Base-by-base conservation (phyloP, 2,329 filamentous ascomycete species). In the Trichophyton simii region DNA sequence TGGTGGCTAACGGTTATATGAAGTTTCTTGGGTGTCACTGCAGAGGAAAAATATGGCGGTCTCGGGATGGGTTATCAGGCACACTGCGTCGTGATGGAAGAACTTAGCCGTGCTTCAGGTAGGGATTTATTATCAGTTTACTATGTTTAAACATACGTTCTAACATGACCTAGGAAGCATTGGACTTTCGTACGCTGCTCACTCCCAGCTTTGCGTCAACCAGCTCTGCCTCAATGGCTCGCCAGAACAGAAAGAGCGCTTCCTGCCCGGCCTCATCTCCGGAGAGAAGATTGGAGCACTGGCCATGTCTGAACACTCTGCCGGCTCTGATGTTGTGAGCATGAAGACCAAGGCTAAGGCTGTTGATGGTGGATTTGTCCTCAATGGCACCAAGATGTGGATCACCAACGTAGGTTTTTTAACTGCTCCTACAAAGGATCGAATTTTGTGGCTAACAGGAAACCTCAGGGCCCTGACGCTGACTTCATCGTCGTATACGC, bases 381-480 rank as follows among this genome's bases (percentile, higher is more conserved):
- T 99, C 61, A 90, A 91, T 70, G 92, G 91, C 36, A 89, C 87
- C 63, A 96, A 99, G 81, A 96, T 97, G 92, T 99, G 92, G 92
- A 99, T 99, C 72, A 99, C 92, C 64, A 99, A 99, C 75, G 89
- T 82, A 67, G 50, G 74, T 68, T 57, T 22, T 28, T 22, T 9
- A 25, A 50, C 48, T 15, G 15, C 31, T 61, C 4, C 36, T 61
- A 18, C n/a, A 54, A 34, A 22, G 3, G 9, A 38, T 20, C 2
- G 18, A 4, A 20, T 34, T 31, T n/a, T 36, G 18, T 60, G 38
- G 8, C 20, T 62, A 13, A 52, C 25, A 31, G 15, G 36, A n/a
- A 25, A 1, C 44, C 38, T 13, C 42, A 76, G 74, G 84, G 92
- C 3, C 92, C 92, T 0, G 91, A 97, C 72, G 94, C 94, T n/a